phyloP scores from a whole-genome alignment of 345 rosid species.

The Garcia nutans region DNA sequence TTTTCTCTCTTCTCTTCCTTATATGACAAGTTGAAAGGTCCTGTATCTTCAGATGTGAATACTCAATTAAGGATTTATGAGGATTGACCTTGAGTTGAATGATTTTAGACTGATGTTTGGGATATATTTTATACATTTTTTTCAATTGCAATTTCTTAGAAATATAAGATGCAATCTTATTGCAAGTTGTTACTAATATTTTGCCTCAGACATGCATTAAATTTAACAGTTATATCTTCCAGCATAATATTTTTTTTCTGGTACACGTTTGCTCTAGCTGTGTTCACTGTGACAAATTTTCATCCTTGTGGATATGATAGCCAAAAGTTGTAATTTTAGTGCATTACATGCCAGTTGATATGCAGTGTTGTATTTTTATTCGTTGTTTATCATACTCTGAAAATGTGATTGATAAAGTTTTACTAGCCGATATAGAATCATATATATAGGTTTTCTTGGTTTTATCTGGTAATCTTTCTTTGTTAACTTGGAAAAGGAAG shows the following conservation, averaged over 20 bases:
- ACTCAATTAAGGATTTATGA: neutral
- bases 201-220: too few species aligned
- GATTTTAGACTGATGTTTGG: neutral
- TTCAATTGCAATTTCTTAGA: neutral
- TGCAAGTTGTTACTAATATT: too few species aligned
- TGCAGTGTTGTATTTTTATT: neutral
- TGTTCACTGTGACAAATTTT: neutral
- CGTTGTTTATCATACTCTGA: neutral
- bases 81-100: conserved; percentile 7
- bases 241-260: neutral
- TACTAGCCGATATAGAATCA: neutral
- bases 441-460: neutral
- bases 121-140: neutral
- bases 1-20: neutral
- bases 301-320: neutral
- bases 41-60: neutral
- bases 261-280: neutral
- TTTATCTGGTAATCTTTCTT: neutral
- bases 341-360: neutral
- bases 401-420: neutral
- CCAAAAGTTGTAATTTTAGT: conserved; percentile 6
- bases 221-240: too few species aligned
- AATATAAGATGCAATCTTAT: neutral
- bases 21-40: neutral
- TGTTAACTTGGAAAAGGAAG: neutral